Evolutionary conservation across 495 filamentous ascomycete species (phyloP).

Genomic region (Choiromyces venosus): DNA sequence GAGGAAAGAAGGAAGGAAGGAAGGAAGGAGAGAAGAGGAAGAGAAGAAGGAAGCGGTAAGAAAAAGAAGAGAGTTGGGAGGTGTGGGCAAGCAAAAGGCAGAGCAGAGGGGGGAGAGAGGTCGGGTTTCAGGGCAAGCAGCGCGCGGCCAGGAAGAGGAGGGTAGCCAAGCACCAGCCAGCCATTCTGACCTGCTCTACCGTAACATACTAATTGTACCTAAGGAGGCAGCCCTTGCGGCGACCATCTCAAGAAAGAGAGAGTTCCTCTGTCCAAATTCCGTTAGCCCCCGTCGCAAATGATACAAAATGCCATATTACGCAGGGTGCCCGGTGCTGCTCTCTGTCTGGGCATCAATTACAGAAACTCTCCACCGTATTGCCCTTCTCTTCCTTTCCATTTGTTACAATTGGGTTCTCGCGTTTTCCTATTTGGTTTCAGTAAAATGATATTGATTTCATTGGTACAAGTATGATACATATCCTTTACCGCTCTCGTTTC

Average conservation of each 20-base stretch:
- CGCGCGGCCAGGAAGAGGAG: conserved; percentile 22
- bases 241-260: neutral
- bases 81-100: conserved; percentile 34
- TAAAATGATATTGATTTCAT: neutral
- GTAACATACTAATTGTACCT: conserved; percentile 3
- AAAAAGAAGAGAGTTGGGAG: conserved; percentile 24
- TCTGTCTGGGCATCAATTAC: neutral
- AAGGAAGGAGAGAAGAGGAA: conserved; percentile 36
- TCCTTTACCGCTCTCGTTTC: neutral
- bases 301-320: conserved; percentile 10
- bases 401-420: neutral
- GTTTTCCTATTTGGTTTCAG: neutral
- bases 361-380: neutral
- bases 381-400: neutral
- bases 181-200: conserved; percentile 9
- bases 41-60: conserved; percentile 23
- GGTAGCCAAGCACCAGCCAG: conserved; percentile 16
- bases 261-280: conserved; percentile 13
- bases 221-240: conserved; percentile 23
- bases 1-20: conserved; percentile 37
- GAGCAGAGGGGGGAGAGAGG: conserved; percentile 18
- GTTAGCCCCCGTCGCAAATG: conserved; percentile 23
- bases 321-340: conserved; percentile 6
- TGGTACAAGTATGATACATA: neutral
- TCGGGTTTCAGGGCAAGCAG: conserved; percentile 35